Percentiles rank a stretch among this genome's conserved stretches.
Evolutionary conservation across 140 eudicot species (phyloP).

Genomic region (Anethum foeniculum): DNA sequence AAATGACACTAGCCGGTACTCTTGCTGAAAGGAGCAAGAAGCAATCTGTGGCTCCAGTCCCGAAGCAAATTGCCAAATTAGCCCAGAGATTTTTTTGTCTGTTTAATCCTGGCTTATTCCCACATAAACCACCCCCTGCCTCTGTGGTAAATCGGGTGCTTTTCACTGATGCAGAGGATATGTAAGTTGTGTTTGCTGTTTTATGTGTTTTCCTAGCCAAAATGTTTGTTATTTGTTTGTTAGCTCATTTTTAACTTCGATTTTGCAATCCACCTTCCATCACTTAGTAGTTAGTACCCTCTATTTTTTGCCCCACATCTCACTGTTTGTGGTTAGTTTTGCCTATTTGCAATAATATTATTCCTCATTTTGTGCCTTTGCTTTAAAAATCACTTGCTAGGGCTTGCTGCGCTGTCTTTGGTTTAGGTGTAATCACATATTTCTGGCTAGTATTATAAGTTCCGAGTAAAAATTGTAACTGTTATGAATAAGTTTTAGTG

Average conservation of each 20-base stretch:
- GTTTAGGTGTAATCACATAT: background rate
- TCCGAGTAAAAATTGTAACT: background rate
- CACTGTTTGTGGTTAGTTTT: background rate
- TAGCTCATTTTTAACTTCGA: background rate
- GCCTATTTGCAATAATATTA: background rate
- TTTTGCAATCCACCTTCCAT: background rate
- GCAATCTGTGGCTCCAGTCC: constrained; percentile 80
- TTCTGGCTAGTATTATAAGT: background rate
- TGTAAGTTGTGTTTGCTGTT: constrained; percentile 44
- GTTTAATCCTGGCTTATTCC: constrained; percentile 85
- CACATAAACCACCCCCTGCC: constrained; percentile 80
- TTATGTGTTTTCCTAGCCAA: background rate
- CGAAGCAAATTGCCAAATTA: constrained; percentile 57
- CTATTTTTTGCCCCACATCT: background rate
- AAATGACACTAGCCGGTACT: constrained; percentile 70
- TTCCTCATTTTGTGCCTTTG: background rate
- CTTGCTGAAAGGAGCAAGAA: constrained; percentile 65
- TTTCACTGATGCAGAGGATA: constrained; percentile 93
- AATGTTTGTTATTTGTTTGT: background rate
- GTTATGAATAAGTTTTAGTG: background rate
- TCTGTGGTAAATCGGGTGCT: constrained; percentile 74
- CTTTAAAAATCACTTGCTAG: background rate
- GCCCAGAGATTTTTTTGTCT: constrained; percentile 63
- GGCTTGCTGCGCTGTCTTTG: background rate
- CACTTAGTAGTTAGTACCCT: background rate